Conservation (phyloP, 345 rosid genomes). For the Physaria fendleri region DNA sequence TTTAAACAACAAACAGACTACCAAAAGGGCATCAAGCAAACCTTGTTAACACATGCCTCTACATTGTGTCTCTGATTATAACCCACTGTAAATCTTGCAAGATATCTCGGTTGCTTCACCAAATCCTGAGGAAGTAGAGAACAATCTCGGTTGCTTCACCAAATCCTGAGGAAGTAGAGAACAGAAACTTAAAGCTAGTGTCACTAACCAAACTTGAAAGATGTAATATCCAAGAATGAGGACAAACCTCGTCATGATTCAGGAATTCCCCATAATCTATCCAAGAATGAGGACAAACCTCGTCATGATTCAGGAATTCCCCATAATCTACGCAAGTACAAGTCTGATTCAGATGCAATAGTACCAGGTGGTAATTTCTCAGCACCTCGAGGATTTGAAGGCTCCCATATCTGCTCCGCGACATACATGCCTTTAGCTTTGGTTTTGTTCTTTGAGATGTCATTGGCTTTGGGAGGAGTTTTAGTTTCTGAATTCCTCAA, state of each 20-base stretch:
- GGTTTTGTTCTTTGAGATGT: slow-evolving; percentile 1
- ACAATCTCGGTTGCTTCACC: slow-evolving; percentile 63
- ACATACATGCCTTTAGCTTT: neutral
- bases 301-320: slow-evolving; percentile 83
- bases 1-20: neutral
- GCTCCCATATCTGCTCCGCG: slow-evolving; percentile 55
- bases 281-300: slow-evolving; percentile 41
- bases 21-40: slow-evolving; percentile 16
- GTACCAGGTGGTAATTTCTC: slow-evolving; percentile 85
- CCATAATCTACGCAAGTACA: slow-evolving; percentile 79
- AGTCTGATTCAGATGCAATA: slow-evolving; percentile 67
- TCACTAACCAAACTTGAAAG: neutral
- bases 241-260: slow-evolving; percentile 68
- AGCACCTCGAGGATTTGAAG: slow-evolving; percentile 86
- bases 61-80: slow-evolving; percentile 58
- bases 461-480: too few relatives aligned
- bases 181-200: neutral
- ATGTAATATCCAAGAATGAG: neutral
- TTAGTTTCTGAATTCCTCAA: slow-evolving; percentile 29
- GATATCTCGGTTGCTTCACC: slow-evolving; percentile 66
- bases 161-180: slow-evolving; percentile 48
- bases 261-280: too few relatives aligned
- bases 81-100: slow-evolving; percentile 81
- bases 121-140: slow-evolving; percentile 64
- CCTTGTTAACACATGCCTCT: slow-evolving; percentile 72